These are phyloP conservation scores for Saccharomyces hybrid DNA, from an alignment of 1,139 yeast genomes.

Conservation along the genomic window DNA sequence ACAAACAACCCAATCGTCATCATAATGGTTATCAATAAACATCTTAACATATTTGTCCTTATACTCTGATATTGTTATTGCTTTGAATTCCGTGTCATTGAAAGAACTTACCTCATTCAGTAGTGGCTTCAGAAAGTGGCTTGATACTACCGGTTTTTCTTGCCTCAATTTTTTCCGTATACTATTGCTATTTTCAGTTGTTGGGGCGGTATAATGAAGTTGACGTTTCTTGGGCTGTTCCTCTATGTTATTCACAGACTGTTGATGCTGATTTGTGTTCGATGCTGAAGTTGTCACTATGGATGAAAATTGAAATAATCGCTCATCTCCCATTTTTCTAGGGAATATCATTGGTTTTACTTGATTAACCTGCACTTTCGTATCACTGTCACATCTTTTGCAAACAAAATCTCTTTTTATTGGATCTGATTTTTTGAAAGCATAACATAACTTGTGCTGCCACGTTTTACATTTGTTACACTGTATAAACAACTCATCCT, in stretches of 20 bases:
- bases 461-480: conserved; percentile 87
- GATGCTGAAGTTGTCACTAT: not conserved
- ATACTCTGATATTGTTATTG: conserved; percentile 41
- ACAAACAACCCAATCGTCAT: conserved; percentile 27
- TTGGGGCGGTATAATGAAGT: not conserved
- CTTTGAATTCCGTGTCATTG: conserved; percentile 45
- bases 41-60: conserved; percentile 33
- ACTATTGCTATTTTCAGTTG: not conserved
- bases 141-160: conserved; percentile 1
- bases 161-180: not conserved
- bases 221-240: not conserved
- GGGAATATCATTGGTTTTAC: conserved; percentile 37
- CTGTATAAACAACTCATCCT: conserved; percentile 90
- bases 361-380: conserved; percentile 45
- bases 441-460: conserved; percentile 91
- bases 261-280: not conserved
- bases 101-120: conserved; percentile 33
- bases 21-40: conserved; percentile 26
- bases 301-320: not conserved
- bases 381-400: conserved; percentile 60
- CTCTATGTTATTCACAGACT: not conserved
- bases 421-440: conserved; percentile 58
- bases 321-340: conserved; percentile 8
- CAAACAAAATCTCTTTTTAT: conserved; percentile 83
- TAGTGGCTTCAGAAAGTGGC: conserved; percentile 8